phyloP scores from a whole-genome alignment of 2,329 filamentous ascomycete genomes.

The Chaetomium sp. region DNA sequence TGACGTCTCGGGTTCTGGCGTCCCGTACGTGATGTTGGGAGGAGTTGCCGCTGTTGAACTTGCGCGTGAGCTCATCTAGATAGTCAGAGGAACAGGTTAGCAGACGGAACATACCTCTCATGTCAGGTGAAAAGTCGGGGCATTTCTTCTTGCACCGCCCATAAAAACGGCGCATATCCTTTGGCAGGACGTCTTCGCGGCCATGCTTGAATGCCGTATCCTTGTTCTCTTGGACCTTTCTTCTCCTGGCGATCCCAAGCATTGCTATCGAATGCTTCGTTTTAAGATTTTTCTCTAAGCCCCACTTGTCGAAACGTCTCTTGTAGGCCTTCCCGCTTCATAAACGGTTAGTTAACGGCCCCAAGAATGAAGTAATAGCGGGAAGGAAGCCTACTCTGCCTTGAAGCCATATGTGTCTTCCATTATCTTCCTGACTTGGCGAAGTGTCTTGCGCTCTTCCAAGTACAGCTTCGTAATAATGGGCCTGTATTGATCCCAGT shows the following conservation, averaged over 20 bases:
- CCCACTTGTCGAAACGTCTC: conserved; percentile 31
- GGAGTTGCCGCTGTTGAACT: conserved; percentile 6
- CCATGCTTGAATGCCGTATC: conserved; percentile 26
- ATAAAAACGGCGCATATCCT: conserved; percentile 28
- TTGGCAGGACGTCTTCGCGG: conserved; percentile 20
- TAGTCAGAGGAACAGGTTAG: too few relatives aligned
- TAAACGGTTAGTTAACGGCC: background rate
- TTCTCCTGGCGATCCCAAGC: conserved; percentile 22
- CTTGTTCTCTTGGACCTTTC: conserved; percentile 27
- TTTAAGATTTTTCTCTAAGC: conserved; percentile 32
- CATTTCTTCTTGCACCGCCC: conserved; percentile 16
- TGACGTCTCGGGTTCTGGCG: conserved; percentile 21
- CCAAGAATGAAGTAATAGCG: background rate
- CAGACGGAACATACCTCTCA: background rate
- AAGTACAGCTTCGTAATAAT: conserved; percentile 34
- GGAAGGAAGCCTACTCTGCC: conserved; percentile 29
- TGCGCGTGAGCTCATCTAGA: background rate
- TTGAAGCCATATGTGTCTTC: conserved; percentile 27
- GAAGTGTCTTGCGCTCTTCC: conserved; percentile 27
- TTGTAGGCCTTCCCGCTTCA: conserved; percentile 34
- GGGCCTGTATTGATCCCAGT: conserved; percentile 29
- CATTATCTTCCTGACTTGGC: conserved; percentile 35
- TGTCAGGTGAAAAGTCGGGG: background rate
- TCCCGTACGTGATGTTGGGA: conserved; percentile 22
- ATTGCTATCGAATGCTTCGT: conserved; percentile 30